Conservation (phyloP, 2,329 filamentous ascomycete species). For the Phyllosticta capitalensis region DNA sequence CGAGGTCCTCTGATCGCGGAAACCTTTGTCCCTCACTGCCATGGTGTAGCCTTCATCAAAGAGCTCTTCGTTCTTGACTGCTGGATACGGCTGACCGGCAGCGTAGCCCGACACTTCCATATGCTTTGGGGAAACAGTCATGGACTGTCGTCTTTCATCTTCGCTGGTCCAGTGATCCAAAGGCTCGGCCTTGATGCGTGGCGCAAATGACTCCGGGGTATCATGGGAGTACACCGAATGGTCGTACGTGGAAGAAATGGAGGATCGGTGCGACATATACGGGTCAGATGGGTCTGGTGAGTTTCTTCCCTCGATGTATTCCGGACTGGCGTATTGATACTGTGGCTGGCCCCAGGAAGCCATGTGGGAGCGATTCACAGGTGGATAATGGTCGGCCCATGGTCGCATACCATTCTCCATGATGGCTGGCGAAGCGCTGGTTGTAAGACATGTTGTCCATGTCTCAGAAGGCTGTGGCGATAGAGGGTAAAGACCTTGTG, state of each 20-base stretch:
- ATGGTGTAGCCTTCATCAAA: neutral
- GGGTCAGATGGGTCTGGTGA: conserved; percentile 9
- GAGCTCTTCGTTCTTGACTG: neutral
- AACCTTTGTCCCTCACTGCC: neutral
- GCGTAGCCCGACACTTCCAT: conserved; percentile 15
- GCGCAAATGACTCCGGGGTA: conserved; percentile 20
- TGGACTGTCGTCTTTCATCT: conserved; percentile 14
- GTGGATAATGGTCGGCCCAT: conserved; percentile 2
- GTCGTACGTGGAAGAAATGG: conserved; percentile 23
- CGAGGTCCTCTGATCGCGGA: neutral
- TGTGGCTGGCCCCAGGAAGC: neutral
- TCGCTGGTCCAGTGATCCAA: conserved; percentile 20
- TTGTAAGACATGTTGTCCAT: conserved; percentile 22
- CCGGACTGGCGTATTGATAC: neutral
- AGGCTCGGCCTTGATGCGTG: conserved; percentile 21
- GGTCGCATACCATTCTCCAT: conserved; percentile 12
- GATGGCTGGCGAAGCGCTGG: conserved; percentile 21
- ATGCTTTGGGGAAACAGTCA: conserved; percentile 26
- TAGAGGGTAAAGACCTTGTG: conserved; percentile 20
- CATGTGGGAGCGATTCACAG: neutral
- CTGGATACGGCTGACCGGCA: neutral
- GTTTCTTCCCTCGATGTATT: neutral
- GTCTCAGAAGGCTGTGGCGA: conserved; percentile 26
- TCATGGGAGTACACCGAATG: conserved; percentile 27
- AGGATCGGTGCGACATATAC: conserved; percentile 23